A percentile compares a stretch with the other conserved stretches of the same genome.
phyloP scores from a whole-genome alignment of 2,329 filamentous ascomycete genomes.

The Golovinomyces cichoracearum region DNA sequence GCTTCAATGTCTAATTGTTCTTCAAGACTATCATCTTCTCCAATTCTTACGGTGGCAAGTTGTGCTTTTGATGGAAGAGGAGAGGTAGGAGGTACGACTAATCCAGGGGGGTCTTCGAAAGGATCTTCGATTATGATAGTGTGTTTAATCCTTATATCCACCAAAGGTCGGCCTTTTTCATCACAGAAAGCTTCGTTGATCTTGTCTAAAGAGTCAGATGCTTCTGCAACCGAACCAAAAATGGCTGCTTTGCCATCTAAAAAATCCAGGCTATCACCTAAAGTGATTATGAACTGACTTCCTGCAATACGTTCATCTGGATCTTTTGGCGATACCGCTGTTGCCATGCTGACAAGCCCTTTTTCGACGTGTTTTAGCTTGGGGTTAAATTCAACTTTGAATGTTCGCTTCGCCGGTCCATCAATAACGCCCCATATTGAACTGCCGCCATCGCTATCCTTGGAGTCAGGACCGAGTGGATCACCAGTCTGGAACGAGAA shows the following conservation, averaged over 20 bases:
- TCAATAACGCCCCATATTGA: conserved; percentile 76
- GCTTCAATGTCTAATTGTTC: conserved; percentile 53
- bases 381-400: conserved; percentile 58
- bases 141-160: conserved; percentile 86
- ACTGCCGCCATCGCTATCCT: conserved; percentile 69
- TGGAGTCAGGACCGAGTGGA: conserved; percentile 61
- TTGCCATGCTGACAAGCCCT: conserved; percentile 96
- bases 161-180: conserved; percentile 59
- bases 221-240: conserved; percentile 86
- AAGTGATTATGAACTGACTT: conserved; percentile 81
- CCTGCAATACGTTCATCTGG: conserved; percentile 60
- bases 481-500: conserved; percentile 95
- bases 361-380: conserved; percentile 73
- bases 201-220: conserved; percentile 79
- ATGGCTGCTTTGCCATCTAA: conserved; percentile 83
- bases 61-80: conserved; percentile 64
- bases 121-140: conserved; percentile 82
- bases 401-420: conserved; percentile 44
- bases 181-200: conserved; percentile 80
- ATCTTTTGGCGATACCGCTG: conserved; percentile 46
- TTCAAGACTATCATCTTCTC: conserved; percentile 60
- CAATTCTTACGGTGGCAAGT: conserved; percentile 72
- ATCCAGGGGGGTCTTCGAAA: conserved; percentile 52
- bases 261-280: conserved; percentile 71
- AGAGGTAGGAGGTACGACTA: conserved; percentile 53